phyloP scores from a whole-genome alignment of 345 rosid species.

The Theobroma cacao region DNA sequence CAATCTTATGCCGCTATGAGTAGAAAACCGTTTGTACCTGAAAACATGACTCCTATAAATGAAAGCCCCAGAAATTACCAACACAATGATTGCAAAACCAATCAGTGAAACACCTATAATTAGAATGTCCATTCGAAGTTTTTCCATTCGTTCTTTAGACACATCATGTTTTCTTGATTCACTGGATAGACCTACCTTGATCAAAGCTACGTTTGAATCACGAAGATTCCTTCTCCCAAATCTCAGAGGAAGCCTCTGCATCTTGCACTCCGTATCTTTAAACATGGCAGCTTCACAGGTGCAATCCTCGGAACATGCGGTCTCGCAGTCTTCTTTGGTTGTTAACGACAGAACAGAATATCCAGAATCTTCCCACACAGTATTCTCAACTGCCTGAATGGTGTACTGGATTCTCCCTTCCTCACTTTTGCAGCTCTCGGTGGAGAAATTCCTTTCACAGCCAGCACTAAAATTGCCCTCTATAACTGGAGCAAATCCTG shows the following conservation, averaged over 20 bases:
- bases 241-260: conserved; percentile 12
- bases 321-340: neutral
- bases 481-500: neutral
- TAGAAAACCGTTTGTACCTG: conserved; percentile 5
- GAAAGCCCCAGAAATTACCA: conserved; percentile 10
- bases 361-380: neutral
- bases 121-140: neutral
- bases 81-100: neutral
- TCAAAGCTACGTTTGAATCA: neutral
- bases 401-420: neutral
- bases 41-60: neutral
- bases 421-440: neutral
- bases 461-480: neutral
- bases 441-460: neutral
- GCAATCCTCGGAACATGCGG: neutral
- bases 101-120: conserved; percentile 15
- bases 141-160: neutral
- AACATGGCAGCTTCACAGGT: conserved; percentile 5
- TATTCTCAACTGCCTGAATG: neutral
- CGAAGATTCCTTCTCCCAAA: neutral
- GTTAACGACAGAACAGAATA: neutral
- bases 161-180: neutral
- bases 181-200: neutral
- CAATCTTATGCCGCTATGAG: conserved; percentile 6
- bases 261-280: neutral